Conservation (phyloP, 257 asterid genomes). For the Solanum medicagineum region DNA sequence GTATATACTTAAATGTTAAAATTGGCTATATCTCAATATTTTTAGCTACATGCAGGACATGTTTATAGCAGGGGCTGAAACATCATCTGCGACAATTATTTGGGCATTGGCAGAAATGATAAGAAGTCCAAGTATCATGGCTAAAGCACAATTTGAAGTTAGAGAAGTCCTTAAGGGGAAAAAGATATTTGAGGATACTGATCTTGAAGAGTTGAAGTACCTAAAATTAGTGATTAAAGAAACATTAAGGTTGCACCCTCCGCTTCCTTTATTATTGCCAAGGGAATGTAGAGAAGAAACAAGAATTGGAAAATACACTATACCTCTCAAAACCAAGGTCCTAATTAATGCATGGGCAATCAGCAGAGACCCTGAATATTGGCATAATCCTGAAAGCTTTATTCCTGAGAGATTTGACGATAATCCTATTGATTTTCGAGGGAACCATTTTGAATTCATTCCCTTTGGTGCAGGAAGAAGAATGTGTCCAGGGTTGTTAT, state of each 20-base stretch:
- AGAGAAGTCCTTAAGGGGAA: background rate
- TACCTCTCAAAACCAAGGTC: background rate
- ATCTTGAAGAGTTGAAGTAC: background rate
- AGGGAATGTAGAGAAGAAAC: background rate
- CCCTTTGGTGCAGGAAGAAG: slow-evolving; percentile 17
- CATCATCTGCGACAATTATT: background rate
- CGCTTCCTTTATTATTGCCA: background rate
- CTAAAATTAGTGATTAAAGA: background rate
- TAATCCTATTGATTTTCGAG: slow-evolving; percentile 3
- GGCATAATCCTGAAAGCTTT: slow-evolving; percentile 7
- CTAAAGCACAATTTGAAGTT: background rate
- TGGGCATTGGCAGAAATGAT: background rate
- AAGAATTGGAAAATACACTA: background rate
- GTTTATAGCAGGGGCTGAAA: background rate
- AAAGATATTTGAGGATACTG: background rate
- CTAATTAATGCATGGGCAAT: background rate
- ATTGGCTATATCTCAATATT: background rate
- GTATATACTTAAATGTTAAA: background rate
- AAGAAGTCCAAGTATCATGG: background rate
- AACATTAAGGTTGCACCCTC: background rate
- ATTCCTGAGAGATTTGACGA: slow-evolving; percentile 6
- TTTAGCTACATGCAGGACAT: background rate
- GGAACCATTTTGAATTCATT: slow-evolving; percentile 13
- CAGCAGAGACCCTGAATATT: slow-evolving; percentile 3
- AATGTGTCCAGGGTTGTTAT: slow-evolving; percentile 10